These are phyloP conservation scores for Nakaseomyces kungkrabaensis DNA, from an alignment of 1,139 yeast genomes.

Conservation along the genomic window DNA sequence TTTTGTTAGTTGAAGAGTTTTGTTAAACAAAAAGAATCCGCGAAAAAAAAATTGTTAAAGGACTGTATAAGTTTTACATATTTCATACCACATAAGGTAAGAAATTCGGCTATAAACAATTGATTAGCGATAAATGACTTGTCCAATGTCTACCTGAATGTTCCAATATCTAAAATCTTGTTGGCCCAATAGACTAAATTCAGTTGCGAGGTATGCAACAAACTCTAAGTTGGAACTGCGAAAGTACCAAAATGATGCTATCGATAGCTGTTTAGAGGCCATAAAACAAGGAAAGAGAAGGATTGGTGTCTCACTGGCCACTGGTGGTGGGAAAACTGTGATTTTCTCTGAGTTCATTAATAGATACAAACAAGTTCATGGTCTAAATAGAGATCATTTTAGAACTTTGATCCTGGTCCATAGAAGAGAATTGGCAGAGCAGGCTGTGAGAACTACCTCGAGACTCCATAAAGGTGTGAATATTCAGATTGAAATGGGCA, in stretches of 20 bases:
- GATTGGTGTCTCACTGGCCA: constrained; percentile 79
- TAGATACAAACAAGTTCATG: constrained; percentile 28
- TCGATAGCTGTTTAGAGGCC: constrained; percentile 44
- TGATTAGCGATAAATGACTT: too few species aligned
- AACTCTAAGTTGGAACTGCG: constrained; percentile 29
- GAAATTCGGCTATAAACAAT: too few species aligned
- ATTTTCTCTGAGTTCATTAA: constrained; percentile 62
- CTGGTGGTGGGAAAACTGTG: constrained; percentile 94
- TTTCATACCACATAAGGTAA: too few species aligned
- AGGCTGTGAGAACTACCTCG: constrained; percentile 49
- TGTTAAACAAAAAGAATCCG: too few species aligned
- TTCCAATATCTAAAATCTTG: background rate
- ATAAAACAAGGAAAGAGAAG: constrained; percentile 41
- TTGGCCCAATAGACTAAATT: background rate
- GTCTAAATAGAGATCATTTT: constrained; percentile 29
- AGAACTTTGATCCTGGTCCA: constrained; percentile 65
- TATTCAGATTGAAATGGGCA: constrained; percentile 71
- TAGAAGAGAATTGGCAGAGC: constrained; percentile 66
- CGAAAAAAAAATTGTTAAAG: too few species aligned
- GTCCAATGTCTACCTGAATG: background rate
- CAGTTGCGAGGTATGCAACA: background rate
- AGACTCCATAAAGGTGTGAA: constrained; percentile 40
- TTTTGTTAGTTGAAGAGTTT: too few species aligned
- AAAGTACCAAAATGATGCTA: constrained; percentile 67
- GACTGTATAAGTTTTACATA: too few species aligned